A percentile compares a stretch with the other conserved stretches of the same genome.
Evolutionary conservation across 129 eudicot genomes (phyloP).

Genomic region (Smallanthus sonchifolius): DNA sequence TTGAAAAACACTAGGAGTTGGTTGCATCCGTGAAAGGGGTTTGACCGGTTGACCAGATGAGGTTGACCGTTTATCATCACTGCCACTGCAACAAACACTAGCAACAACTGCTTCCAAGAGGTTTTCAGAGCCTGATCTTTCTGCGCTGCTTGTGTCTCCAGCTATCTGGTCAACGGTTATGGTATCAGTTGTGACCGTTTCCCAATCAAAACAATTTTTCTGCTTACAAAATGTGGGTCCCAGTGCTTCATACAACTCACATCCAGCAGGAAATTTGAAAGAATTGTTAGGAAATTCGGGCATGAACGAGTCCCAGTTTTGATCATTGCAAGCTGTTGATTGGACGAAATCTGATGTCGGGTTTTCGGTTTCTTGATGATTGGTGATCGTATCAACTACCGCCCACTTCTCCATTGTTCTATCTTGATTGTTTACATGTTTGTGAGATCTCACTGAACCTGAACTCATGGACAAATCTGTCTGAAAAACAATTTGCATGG

Average conservation of each 20-base stretch:
- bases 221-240: constrained; percentile 61
- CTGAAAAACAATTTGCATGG: constrained; percentile 41
- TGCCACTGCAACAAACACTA: constrained; percentile 46
- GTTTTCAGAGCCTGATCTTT: constrained; percentile 47
- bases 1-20: constrained; percentile 31
- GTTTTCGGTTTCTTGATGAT: constrained; percentile 32
- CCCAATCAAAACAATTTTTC: constrained; percentile 25
- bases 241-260: constrained; percentile 77
- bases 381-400: constrained; percentile 21
- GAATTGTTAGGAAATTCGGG: constrained; percentile 24
- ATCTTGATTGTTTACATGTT: constrained; percentile 17
- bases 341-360: constrained; percentile 31
- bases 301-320: constrained; percentile 16
- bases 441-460: constrained; percentile 29
- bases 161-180: constrained; percentile 39
- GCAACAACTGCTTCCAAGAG: constrained; percentile 91
- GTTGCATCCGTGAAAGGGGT: constrained; percentile 42
- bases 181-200: constrained; percentile 30
- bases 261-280: constrained; percentile 56
- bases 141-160: constrained; percentile 35
- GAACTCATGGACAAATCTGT: constrained; percentile 52
- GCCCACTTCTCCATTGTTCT: constrained; percentile 18
- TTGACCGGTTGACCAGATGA: constrained; percentile 34
- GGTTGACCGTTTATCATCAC: constrained; percentile 26
- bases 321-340: constrained; percentile 7